Percentiles rank a stretch among this genome's conserved stretches.
Conservation (phyloP, 2,329 filamentous ascomycete species). For the Metarhizium robertsii region DNA sequence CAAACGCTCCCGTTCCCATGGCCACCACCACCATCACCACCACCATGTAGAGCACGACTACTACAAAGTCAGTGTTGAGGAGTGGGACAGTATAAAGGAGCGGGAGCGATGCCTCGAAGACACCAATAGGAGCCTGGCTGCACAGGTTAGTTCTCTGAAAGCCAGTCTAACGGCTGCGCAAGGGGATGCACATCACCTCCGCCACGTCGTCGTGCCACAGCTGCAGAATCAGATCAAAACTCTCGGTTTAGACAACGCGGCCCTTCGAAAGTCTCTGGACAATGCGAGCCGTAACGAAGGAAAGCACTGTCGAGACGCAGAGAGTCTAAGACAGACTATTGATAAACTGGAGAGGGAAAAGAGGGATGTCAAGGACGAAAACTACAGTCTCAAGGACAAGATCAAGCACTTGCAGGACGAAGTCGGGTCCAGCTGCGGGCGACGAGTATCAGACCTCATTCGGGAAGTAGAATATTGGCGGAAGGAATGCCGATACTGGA, state of each 20-base stretch:
- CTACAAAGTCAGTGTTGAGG: slow-evolving; percentile 24
- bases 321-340: slow-evolving; percentile 23
- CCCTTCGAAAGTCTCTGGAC: slow-evolving; percentile 28
- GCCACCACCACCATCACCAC: slow-evolving; percentile 20
- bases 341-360: slow-evolving; percentile 26
- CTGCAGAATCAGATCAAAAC: slow-evolving; percentile 27
- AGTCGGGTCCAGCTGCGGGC: slow-evolving; percentile 20
- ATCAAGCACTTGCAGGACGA: slow-evolving; percentile 26
- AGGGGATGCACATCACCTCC: slow-evolving; percentile 24
- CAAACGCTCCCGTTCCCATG: slow-evolving; percentile 29
- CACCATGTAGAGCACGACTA: slow-evolving; percentile 23
- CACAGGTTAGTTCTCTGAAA: slow-evolving; percentile 24
- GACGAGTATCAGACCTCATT: slow-evolving; percentile 22
- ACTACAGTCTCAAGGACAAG: slow-evolving; percentile 22
- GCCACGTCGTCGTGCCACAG: slow-evolving; percentile 22
- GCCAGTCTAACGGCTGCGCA: slow-evolving; percentile 24
- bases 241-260: slow-evolving; percentile 29
- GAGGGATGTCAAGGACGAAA: slow-evolving; percentile 22
- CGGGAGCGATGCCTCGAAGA: slow-evolving; percentile 26
- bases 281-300: slow-evolving; percentile 19
- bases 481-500: slow-evolving; percentile 21
- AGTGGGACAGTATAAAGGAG: slow-evolving; percentile 27
- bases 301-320: slow-evolving; percentile 19
- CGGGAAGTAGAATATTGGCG: slow-evolving; percentile 27
- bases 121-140: slow-evolving; percentile 22